Evolutionary conservation across 2,329 filamentous ascomycete genomes (phyloP), one percentile per base, ranked within the genome.

Genomic region (Exophiala sp.): DNA sequence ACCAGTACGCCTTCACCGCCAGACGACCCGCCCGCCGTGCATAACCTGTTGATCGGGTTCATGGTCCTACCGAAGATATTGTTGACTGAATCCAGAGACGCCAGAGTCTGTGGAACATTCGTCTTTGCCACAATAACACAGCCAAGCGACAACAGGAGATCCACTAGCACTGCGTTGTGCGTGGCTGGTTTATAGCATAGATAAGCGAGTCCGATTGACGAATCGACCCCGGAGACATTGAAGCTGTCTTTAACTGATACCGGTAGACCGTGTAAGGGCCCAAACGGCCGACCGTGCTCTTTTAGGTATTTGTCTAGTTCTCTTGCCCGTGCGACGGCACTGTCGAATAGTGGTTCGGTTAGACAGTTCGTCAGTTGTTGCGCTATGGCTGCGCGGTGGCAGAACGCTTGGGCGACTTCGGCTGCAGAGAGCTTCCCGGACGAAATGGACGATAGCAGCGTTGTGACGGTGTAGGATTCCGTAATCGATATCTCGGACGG

Each of bases 71-170:
- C 38, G 16, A 41, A 56, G 16, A 84, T 61, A 59, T 82, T 76
- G 63, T 82, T 84, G 34, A 77, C 72, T 3, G 73, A 76, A 61
- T 85, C 81, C 34, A 80, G 63, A 6, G 72, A 71, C 58, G 70
- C 70, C 49, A 80, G 64, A 0, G 76, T 77, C 53, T 81, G 77
- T 1, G 83, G 82, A 1, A 86, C 70, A 58, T 85, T 86, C 0
- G 83, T 86, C 66, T 86, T 86, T 57, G 78, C 75, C 57, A 86
- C 83, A n/a, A 83, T 67, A 0, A 87, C 73, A 1, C 83, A 83
- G 1, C 84, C 84, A 0, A 80, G 70, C 14, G 72, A 70, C 21
- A 78, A 66, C 2, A 87, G 65, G 1, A 84, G 68, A 7, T 77
- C 71, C 0, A 85, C 77, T 5, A 85, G 67, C 0, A 75, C 72